A percentile compares a stretch with the other conserved stretches of the same genome.
Conservation (phyloP, 1,284 basidiomycete genomes). For the Pseudozyma sp. region DNA sequence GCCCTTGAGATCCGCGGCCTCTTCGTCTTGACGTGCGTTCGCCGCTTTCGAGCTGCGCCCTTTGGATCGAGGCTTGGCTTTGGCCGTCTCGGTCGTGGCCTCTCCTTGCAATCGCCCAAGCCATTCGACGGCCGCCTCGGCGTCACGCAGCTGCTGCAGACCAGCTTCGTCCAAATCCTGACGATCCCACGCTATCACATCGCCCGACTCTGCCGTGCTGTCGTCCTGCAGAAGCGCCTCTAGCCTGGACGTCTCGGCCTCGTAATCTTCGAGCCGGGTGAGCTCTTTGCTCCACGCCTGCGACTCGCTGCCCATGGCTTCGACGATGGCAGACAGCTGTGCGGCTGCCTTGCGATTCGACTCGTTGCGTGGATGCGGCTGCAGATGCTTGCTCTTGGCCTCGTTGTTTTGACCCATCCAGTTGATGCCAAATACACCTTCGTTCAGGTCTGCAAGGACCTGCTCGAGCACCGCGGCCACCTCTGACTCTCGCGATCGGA, state of each 20-base stretch:
- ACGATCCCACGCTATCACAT: conserved; percentile 40
- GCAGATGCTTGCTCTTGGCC: conserved; percentile 18
- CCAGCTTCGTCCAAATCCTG: conserved; percentile 42
- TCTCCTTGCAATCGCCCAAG: conserved; percentile 19
- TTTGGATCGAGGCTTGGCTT: conserved; percentile 29
- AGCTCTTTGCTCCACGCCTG: conserved; percentile 52
- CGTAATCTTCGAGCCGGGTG: conserved; percentile 42
- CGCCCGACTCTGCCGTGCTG: conserved; percentile 25
- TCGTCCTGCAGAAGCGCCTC: conserved; percentile 33
- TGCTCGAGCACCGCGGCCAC: conserved; percentile 50
- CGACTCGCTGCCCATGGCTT: conserved; percentile 49
- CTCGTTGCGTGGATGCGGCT: conserved; percentile 58
- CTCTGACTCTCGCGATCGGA: conserved; percentile 28
- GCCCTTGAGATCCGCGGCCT: conserved; percentile 28
- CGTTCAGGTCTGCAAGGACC: conserved; percentile 53
- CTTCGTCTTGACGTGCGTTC: conserved; percentile 17
- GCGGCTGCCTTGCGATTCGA: conserved; percentile 52
- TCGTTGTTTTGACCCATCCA: conserved; percentile 50
- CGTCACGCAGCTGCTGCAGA: conserved; percentile 41
- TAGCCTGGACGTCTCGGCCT: conserved; percentile 40
- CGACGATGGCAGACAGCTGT: conserved; percentile 47
- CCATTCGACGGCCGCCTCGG: conserved; percentile 40
- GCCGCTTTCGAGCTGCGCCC: conserved; percentile 34
- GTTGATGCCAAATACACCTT: conserved; percentile 58
- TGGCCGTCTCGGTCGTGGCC: conserved; percentile 8